These are phyloP conservation scores for Silene vulgaris DNA, from an alignment of 179 eudicot species.

Conservation along the genomic window DNA sequence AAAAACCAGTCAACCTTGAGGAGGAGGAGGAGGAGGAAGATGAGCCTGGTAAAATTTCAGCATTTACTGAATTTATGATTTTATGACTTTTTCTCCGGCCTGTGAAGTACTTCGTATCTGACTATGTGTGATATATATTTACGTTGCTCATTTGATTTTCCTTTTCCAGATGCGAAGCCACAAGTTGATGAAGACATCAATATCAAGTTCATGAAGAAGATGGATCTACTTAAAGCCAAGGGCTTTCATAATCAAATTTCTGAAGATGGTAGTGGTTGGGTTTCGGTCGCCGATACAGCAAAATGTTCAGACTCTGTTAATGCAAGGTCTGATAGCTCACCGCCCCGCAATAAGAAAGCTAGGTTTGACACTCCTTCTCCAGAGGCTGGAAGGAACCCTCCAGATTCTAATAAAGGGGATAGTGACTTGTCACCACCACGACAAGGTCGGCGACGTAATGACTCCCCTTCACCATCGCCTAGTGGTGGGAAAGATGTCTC, in stretches of 20 bases:
- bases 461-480: constrained; percentile 35
- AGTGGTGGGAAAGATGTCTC: constrained; percentile 15
- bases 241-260: constrained; percentile 66
- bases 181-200: constrained; percentile 78
- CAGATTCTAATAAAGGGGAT: constrained; percentile 23
- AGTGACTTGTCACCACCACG: constrained; percentile 53
- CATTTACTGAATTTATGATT: neutral
- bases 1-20: constrained; percentile 56
- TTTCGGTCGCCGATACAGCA: constrained; percentile 49
- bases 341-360: constrained; percentile 47
- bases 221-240: constrained; percentile 47
- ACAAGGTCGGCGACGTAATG: constrained; percentile 25
- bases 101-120: neutral
- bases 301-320: constrained; percentile 21
- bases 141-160: neutral
- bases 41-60: constrained; percentile 48
- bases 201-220: constrained; percentile 70
- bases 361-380: constrained; percentile 60
- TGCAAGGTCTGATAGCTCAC: constrained; percentile 47
- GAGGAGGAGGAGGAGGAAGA: constrained; percentile 83
- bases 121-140: neutral
- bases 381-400: constrained; percentile 24
- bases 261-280: constrained; percentile 98
- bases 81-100: neutral
- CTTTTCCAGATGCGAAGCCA: constrained; percentile 62